Percentiles rank a stretch among this genome's conserved stretches.
These are phyloP conservation scores for Coniferiporia weirii DNA, from an alignment of 1,284 basidiomycete species.

Conservation along the genomic window DNA sequence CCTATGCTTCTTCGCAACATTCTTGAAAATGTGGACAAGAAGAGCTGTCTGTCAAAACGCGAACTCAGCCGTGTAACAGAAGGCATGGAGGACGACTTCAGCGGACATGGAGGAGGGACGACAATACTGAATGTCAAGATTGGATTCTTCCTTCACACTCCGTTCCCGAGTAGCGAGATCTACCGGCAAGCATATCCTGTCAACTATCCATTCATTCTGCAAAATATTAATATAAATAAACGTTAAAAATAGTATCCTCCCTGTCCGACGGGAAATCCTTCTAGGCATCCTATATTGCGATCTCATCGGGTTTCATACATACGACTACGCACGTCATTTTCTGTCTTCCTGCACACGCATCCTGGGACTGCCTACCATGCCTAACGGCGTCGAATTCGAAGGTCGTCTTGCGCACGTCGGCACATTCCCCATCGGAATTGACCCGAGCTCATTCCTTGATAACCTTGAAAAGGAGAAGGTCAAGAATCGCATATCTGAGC, in stretches of 20 bases:
- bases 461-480: conserved; percentile 79
- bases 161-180: conserved; percentile 97
- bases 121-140: conserved; percentile 73
- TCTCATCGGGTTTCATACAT: conserved; percentile 98
- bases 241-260: conserved; percentile 69
- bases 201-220: conserved; percentile 1
- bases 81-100: conserved; percentile 60
- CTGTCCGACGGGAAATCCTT: conserved; percentile 94
- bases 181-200: conserved; percentile 64
- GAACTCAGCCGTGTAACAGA: conserved; percentile 76
- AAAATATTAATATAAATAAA: not conserved
- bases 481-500: conserved; percentile 69
- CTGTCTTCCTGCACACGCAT: conserved; percentile 97
- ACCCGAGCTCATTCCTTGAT: conserved; percentile 87
- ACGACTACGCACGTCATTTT: conserved; percentile 99
- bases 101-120: conserved; percentile 33
- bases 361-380: conserved; percentile 93
- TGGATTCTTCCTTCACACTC: conserved; percentile 98
- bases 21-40: conserved; percentile 64
- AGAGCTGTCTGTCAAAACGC: conserved; percentile 56
- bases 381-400: conserved; percentile 95
- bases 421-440: conserved; percentile 98
- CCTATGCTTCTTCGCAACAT: conserved; percentile 90
- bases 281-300: conserved; percentile 95
- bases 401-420: conserved; percentile 95